These are phyloP conservation scores for Euphorbia corollata DNA, from an alignment of 441 rosid genomes.

Conservation along the genomic window DNA sequence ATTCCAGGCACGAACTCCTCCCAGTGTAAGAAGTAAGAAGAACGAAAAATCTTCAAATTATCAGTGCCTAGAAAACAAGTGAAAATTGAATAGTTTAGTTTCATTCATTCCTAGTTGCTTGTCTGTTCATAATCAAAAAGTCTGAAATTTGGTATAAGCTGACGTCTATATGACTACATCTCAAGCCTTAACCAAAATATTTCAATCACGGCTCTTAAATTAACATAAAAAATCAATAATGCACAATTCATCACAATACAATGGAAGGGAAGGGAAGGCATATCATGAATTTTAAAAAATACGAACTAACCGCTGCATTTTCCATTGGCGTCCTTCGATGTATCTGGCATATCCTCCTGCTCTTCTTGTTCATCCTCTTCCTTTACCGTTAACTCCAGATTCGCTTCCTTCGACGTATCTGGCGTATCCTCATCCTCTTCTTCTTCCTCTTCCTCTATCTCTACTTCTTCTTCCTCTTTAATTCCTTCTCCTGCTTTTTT, in stretches of 20 bases:
- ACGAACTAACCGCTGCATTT: constrained; percentile 13
- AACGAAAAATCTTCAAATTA: neutral
- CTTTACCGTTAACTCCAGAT: too few relatives aligned
- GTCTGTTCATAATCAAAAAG: neutral
- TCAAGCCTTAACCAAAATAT: neutral
- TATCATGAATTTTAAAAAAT: neutral
- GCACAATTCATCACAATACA: neutral
- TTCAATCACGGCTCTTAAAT: neutral
- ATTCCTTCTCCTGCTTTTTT: constrained; percentile 3
- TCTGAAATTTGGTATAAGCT: too few relatives aligned
- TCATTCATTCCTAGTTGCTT: neutral
- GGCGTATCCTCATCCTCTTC: neutral
- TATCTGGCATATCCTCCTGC: too few relatives aligned
- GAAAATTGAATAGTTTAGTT: too few relatives aligned
- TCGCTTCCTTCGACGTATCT: neutral
- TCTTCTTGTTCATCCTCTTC: too few relatives aligned
- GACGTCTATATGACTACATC: too few relatives aligned
- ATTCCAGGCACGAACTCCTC: neutral
- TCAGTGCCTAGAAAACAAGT: neutral
- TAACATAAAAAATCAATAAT: neutral
- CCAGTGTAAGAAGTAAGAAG: too few relatives aligned
- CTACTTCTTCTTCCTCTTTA: neutral
- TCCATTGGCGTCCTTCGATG: too few relatives aligned
- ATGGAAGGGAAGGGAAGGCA: neutral
- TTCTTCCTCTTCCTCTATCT: neutral